Conservation (phyloP, 2,329 filamentous ascomycete genomes). For the Aureobasidium sp. region DNA sequence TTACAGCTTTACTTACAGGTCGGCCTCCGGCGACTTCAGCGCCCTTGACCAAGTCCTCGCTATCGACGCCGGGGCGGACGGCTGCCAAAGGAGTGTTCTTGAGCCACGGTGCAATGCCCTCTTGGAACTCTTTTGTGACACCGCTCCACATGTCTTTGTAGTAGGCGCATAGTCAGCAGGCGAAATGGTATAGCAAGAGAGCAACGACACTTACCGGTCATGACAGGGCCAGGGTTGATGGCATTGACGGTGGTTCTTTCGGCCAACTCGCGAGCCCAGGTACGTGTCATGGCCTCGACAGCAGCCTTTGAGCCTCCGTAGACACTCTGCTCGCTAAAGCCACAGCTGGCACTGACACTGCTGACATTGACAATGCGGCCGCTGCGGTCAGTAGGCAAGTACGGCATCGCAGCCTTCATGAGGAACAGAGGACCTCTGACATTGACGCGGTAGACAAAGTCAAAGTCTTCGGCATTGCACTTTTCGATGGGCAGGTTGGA, state of each 20-base stretch:
- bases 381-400: constrained; percentile 60
- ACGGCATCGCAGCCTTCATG: constrained; percentile 63
- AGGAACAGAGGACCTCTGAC: constrained; percentile 75
- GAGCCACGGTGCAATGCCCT: constrained; percentile 53
- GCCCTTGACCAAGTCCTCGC: constrained; percentile 45
- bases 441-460: constrained; percentile 68
- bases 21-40: constrained; percentile 46
- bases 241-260: constrained; percentile 59
- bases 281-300: constrained; percentile 62
- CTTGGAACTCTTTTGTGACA: constrained; percentile 52
- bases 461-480: constrained; percentile 59
- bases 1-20: constrained; percentile 38
- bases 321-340: constrained; percentile 52
- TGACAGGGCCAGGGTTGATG: constrained; percentile 60
- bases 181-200: background rate
- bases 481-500: constrained; percentile 60
- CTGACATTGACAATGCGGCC: constrained; percentile 58
- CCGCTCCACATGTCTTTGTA: constrained; percentile 51
- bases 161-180: background rate
- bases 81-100: constrained; percentile 58
- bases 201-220: constrained; percentile 55
- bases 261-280: constrained; percentile 57
- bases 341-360: constrained; percentile 51
- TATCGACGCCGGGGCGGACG: constrained; percentile 55
- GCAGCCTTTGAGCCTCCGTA: constrained; percentile 63